Evolutionary conservation across 352 stramenopile genomes (phyloP).

Genomic region (Pythium aphanidermatum): DNA sequence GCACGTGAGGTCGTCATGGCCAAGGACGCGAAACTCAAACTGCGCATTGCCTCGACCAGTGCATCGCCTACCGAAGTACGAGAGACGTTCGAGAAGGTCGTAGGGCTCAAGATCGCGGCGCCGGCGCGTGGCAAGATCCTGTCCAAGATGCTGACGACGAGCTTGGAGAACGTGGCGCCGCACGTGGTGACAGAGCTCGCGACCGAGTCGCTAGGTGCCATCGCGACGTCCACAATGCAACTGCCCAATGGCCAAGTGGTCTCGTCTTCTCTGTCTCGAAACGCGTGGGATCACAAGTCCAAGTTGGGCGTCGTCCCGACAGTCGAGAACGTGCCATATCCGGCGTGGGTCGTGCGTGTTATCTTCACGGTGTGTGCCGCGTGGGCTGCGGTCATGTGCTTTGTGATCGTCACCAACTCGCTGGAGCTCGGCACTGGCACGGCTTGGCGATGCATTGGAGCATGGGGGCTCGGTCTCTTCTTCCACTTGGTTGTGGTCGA

Average conservation of each 20-base stretch:
- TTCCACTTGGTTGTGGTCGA: conserved; percentile 52
- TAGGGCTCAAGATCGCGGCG: conserved; percentile 66
- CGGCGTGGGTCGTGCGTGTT: conserved; percentile 54
- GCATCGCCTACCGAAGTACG: conserved; percentile 17
- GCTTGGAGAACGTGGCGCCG: conserved; percentile 46
- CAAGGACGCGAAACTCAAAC: conserved; percentile 63
- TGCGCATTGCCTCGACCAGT: conserved; percentile 35
- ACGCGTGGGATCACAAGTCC: background rate
- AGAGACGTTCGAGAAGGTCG: conserved; percentile 61
- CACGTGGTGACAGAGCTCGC: conserved; percentile 45
- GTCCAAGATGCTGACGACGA: conserved; percentile 47
- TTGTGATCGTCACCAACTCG: conserved; percentile 34
- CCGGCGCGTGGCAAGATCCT: conserved; percentile 59
- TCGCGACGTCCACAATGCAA: background rate
- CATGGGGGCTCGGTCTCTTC: conserved; percentile 34
- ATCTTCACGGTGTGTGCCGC: conserved; percentile 34
- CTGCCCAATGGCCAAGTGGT: conserved; percentile 10
- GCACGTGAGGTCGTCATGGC: conserved; percentile 53
- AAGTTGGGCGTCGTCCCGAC: background rate
- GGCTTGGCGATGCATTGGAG: conserved; percentile 45
- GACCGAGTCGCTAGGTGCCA: conserved; percentile 1
- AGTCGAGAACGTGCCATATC: conserved; percentile 45
- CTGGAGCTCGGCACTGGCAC: conserved; percentile 39
- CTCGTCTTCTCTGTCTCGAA: conserved; percentile 11
- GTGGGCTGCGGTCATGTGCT: conserved; percentile 39